Conservation (phyloP, 139 green algal genomes). For the Deuterostichococcus epilithicus region DNA sequence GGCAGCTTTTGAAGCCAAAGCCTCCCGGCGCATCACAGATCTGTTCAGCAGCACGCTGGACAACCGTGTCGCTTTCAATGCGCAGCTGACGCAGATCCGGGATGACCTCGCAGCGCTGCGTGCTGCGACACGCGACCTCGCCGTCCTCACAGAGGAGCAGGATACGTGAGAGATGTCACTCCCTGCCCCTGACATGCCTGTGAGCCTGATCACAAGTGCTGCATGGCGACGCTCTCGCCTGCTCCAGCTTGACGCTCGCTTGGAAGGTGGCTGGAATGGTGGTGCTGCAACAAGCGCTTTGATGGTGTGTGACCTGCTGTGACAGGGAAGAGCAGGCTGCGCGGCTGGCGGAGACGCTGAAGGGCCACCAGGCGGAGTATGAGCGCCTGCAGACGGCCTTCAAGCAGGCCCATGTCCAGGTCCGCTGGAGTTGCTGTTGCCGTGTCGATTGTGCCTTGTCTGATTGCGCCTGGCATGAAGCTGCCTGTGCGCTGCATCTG, state of each 20-base stretch:
- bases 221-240: not conserved
- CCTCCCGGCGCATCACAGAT: not conserved
- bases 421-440: not conserved
- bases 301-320: not conserved
- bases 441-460: not conserved
- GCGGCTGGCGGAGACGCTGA: slow-evolving; percentile 30
- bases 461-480: not conserved
- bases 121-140: slow-evolving; percentile 48
- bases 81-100: not conserved
- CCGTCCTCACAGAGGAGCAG: slow-evolving; percentile 70
- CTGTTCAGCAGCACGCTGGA: not conserved
- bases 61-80: not conserved
- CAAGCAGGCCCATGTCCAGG: slow-evolving; percentile 5
- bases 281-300: not conserved
- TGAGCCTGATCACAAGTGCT: not conserved
- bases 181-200: not conserved
- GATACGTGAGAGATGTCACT: slow-evolving; percentile 53
- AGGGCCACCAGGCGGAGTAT: slow-evolving; percentile 51
- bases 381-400: slow-evolving; percentile 18
- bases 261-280: not conserved
- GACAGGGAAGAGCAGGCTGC: slow-evolving; percentile 53
- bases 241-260: not conserved
- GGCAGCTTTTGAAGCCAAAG: not conserved
- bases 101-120: slow-evolving; percentile 30
- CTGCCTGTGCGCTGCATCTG: not conserved